Evolutionary conservation across 208 protist species (phyloP).

Genomic region (Leishmania major): DNA sequence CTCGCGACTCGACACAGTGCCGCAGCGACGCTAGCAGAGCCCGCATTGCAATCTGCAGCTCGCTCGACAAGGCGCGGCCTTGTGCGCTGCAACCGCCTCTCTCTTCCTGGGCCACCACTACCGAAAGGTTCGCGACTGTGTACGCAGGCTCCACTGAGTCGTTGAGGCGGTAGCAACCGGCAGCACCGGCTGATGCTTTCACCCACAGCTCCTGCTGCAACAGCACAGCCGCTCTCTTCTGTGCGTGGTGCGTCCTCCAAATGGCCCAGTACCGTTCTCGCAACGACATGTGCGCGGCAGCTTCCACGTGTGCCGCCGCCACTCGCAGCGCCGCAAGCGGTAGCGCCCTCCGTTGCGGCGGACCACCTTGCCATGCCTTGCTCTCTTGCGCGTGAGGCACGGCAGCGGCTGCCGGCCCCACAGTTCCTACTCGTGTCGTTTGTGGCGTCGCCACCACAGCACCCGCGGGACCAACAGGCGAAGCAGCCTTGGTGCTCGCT

Average conservation of each 20-base stretch:
- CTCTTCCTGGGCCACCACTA: slow-evolving; percentile 29
- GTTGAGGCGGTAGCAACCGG: slow-evolving; percentile 27
- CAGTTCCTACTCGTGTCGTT: not conserved
- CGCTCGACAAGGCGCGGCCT: slow-evolving; percentile 43
- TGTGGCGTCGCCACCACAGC: not conserved
- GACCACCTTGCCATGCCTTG: not conserved
- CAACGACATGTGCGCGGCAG: not conserved
- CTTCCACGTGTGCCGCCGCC: slow-evolving; percentile 19
- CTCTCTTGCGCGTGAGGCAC: not conserved
- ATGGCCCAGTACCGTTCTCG: slow-evolving; percentile 11
- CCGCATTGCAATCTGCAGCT: slow-evolving; percentile 49
- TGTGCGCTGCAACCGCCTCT: not conserved
- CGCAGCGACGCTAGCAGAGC: slow-evolving; percentile 47
- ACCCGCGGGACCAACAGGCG: not conserved
- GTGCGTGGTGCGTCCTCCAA: slow-evolving; percentile 22
- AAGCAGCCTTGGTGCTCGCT: not conserved
- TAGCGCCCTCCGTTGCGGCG: not conserved
- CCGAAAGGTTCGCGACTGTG: slow-evolving; percentile 34
- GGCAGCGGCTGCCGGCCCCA: not conserved
- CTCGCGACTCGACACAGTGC: slow-evolving; percentile 39
- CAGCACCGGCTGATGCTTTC: not conserved
- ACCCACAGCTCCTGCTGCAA: slow-evolving; percentile 23
- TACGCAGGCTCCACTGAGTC: slow-evolving; percentile 48
- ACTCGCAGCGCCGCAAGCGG: not conserved
- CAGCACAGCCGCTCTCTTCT: slow-evolving; percentile 17